Conservation (phyloP, 306 rosid genomes). For the Luffa acutangula region DNA sequence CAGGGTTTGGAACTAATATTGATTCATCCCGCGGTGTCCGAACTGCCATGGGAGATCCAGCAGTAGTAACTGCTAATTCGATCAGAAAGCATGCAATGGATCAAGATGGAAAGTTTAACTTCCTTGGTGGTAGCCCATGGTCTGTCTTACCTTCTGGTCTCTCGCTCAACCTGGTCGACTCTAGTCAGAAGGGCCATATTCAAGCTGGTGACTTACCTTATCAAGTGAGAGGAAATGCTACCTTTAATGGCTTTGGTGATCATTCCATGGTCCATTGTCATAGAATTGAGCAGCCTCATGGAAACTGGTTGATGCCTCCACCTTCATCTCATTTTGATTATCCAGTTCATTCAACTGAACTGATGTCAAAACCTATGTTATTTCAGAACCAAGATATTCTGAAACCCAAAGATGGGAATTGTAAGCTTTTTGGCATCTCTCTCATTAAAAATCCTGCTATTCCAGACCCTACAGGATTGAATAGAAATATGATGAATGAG, state of each 20-base stretch:
- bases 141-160: constrained; percentile 39
- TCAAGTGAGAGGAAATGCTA: constrained; percentile 36
- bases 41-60: constrained; percentile 31
- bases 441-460: constrained; percentile 33
- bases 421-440: constrained; percentile 79
- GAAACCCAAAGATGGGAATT: constrained; percentile 55
- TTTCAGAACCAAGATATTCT: constrained; percentile 27
- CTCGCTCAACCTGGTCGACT: constrained; percentile 43
- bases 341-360: constrained; percentile 31
- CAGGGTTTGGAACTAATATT: constrained; percentile 49
- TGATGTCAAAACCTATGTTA: constrained; percentile 20
- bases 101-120: constrained; percentile 54
- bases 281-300: constrained; percentile 43
- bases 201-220: constrained; percentile 34
- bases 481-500: constrained; percentile 24
- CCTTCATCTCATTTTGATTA: constrained; percentile 46
- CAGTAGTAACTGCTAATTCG: constrained; percentile 23
- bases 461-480: constrained; percentile 25
- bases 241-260: constrained; percentile 44
- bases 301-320: constrained; percentile 61
- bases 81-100: constrained; percentile 35
- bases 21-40: constrained; percentile 28
- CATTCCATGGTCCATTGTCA: constrained; percentile 40
- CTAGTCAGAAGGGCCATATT: constrained; percentile 41
- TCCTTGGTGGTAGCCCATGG: constrained; percentile 36